Conservation (phyloP, 306 rosid genomes). For the Trifolium repens region DNA sequence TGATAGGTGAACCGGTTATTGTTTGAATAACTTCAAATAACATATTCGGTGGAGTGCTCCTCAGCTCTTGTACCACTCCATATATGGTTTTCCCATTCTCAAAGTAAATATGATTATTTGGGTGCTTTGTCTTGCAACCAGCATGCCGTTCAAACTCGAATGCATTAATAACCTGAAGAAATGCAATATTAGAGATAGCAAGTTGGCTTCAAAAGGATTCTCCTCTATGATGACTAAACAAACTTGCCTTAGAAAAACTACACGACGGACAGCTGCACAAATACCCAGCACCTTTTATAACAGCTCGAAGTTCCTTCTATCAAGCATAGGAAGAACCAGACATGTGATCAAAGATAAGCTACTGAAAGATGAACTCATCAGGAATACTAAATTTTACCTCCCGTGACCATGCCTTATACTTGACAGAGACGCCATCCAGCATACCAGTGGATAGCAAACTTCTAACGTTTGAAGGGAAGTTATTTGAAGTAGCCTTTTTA, state of each 20-base stretch:
- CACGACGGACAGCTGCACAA: conserved; percentile 71
- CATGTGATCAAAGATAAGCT: conserved; percentile 54
- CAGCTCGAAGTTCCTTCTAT: conserved; percentile 78
- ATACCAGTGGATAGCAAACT: conserved; percentile 86
- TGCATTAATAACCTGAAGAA: conserved; percentile 68
- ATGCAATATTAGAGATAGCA: conserved; percentile 29
- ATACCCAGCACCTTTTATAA: conserved; percentile 79
- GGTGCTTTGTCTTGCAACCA: conserved; percentile 84
- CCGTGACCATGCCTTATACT: conserved; percentile 79
- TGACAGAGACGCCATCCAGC: conserved; percentile 88
- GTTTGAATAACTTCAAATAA: conserved; percentile 79
- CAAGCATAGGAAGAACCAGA: conserved; percentile 56
- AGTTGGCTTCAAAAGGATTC: conserved; percentile 28
- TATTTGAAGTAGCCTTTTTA: conserved; percentile 65
- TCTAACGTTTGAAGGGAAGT: conserved; percentile 81
- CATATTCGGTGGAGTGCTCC: conserved; percentile 75
- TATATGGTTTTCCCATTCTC: conserved; percentile 86
- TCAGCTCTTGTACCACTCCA: conserved; percentile 82
- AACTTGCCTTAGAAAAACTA: conserved; percentile 70
- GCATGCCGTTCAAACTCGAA: conserved; percentile 89
- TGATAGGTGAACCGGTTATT: conserved; percentile 73
- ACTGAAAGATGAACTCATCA: conserved; percentile 51
- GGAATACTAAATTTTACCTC: conserved; percentile 66
- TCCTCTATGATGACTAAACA: conserved; percentile 14
- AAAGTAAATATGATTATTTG: conserved; percentile 81